Evolutionary conservation across 1,139 yeast species (phyloP), one percentile per base, ranked within the genome.

Genomic region (Blastobotrys ciferrii): DNA sequence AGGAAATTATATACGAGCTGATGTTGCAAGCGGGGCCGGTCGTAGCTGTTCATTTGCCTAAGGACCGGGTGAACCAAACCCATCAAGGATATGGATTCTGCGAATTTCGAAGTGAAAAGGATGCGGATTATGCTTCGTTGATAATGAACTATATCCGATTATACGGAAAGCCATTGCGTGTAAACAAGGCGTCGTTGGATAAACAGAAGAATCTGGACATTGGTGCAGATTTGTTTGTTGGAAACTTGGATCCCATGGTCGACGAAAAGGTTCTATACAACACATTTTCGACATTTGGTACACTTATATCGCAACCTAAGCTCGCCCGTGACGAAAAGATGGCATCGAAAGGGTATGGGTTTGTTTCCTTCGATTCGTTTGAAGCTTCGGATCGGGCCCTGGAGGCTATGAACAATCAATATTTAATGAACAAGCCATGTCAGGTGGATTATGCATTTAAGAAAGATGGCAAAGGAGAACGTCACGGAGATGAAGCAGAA

Each of bases 61-160:
- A 81, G 59, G 97, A 89, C 62, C 74, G 91, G 55, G 74, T 88
- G 3, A 70, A 80, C 38, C 80, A 80, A 53, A 73, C 78, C 1
- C 89, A 85, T 60, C 95, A 85, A 61, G 98, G 97, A 14, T 92
- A 74, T 68, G 98, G 96, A 11, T 92, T 92, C 67, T 83, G 87
- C 1, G 95, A 87, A 62, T 84, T 86, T 59, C 69, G 74, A 47
- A 71, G 75, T 9, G 69, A 70, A 2, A 72, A 67, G 18, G 96
- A 89, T 59, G 84, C 87, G 0, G 84, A 81, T 13, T 92, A 91
- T 61, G 88, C 83, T 0, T 66, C 77, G 32, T 75, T 77, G 51
- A 68, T 87, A 1, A 67, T 87, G 62, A 74, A 78, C 52, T 87
- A 87, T 1, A 72, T 85, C 1, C 68, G 80, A 41, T 67, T 92